Base-by-base conservation (phyloP, 2,329 filamentous ascomycete species). In the Colletotrichum sp. region DNA sequence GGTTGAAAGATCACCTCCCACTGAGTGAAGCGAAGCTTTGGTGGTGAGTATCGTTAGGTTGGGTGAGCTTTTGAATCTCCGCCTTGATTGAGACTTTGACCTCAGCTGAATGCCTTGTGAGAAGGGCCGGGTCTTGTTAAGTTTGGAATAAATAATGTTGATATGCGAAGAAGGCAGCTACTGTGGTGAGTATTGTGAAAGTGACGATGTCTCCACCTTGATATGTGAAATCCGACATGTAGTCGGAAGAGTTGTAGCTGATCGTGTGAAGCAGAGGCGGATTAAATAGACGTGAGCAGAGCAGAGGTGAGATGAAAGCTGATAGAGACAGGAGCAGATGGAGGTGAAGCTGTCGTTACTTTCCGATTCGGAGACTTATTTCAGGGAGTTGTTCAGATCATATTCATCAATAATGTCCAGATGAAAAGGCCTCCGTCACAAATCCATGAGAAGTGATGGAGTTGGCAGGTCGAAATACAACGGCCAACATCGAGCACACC, bases 371-470 rank as follows among this genome's bases (percentile, higher is more conserved):
- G n/a, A 13, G 12, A 21, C 44, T 1, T 21, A 5, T 8, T 21
- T 8, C n/a, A 21, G n/a, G 10, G n/a, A 21, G 5, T n/a, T n/a
- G 9, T 49, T n/a, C 10, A 21, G 2, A 21, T 21, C n/a, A 49
- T 7, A 21, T 21, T 52, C 10, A 52, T 52, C 6, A 21, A 21
- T 8, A 52, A 52, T n/a, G 18, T 21, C 44, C 10, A 52, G 6
- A 52, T 52, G 10, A 52, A 8, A 52, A 52, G n/a, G 9, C 4
- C 6, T 0, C 44, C 6, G 1, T 21, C 6, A 52, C 10, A 8
- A 21, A 21, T 13, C 0, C n/a, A 13, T 13, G 6, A 21, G 2
- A 52, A 52, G 44, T 3, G n/a, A 21, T 2, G 12, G 0, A 13
- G 4, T 21, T 49, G 44, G n/a, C n/a, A 21, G 9, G 44, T 21